Evolutionary conservation across 371 early-diverging fungal species (phyloP).

Genomic region (Parasitella parasitica): DNA sequence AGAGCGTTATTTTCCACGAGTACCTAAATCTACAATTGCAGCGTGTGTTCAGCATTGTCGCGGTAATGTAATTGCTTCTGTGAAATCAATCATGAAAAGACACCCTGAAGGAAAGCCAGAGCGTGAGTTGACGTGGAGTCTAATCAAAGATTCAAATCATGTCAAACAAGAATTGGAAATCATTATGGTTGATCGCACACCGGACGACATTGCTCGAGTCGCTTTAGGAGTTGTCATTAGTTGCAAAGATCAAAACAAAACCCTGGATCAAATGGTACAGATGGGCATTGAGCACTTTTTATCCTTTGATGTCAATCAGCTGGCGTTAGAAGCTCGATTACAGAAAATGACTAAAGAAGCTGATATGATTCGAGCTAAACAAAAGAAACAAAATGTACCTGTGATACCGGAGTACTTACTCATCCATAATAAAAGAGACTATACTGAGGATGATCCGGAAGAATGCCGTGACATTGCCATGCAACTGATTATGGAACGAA

Average conservation of each 20-base stretch:
- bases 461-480: conserved; percentile 61
- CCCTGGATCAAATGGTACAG: conserved; percentile 29
- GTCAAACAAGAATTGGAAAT: conserved; percentile 35
- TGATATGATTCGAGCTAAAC: conserved; percentile 10
- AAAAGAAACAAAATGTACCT: conserved; percentile 25
- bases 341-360: conserved; percentile 28
- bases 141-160: conserved; percentile 17
- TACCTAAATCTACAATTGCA: conserved; percentile 6
- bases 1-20: conserved; percentile 5
- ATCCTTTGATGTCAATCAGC: conserved; percentile 33
- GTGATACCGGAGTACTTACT: conserved; percentile 46
- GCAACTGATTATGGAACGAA: conserved; percentile 51
- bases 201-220: conserved; percentile 38
- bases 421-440: conserved; percentile 41
- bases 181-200: conserved; percentile 46
- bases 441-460: conserved; percentile 61
- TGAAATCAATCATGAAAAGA: conserved; percentile 23
- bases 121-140: conserved; percentile 17
- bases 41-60: conserved; percentile 20
- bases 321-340: conserved; percentile 33
- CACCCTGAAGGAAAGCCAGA: conserved; percentile 15
- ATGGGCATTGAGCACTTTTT: conserved; percentile 49
- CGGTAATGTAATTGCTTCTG: conserved; percentile 23
- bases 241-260: conserved; percentile 7
- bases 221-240: conserved; percentile 43